Evolutionary conservation across 768 basidiomycete species (phyloP).

Genomic region (Mycena indigotica): DNA sequence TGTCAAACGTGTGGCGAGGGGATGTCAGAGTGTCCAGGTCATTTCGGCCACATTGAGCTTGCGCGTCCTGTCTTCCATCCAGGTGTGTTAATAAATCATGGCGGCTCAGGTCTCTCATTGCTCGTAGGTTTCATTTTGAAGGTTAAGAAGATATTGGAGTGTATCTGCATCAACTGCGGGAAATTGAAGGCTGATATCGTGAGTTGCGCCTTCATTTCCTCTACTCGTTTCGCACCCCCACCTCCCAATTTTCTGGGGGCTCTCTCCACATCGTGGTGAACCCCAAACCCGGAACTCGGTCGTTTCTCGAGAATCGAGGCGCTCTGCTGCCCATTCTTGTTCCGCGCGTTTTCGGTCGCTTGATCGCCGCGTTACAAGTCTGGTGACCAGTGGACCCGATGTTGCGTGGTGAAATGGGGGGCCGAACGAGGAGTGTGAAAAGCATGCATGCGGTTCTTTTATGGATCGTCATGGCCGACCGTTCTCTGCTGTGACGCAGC

Average conservation of each 20-base stretch:
- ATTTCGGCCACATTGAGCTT: slow-evolving; percentile 98
- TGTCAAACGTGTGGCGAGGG: slow-evolving; percentile 99
- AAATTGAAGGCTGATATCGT: slow-evolving; percentile 97
- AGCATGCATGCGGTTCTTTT: slow-evolving; percentile 40
- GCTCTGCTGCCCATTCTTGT: slow-evolving; percentile 67
- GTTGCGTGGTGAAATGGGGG: slow-evolving; percentile 95
- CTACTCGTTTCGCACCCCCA: slow-evolving; percentile 94
- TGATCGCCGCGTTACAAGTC: slow-evolving; percentile 83
- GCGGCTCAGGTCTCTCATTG: too few relatives aligned
- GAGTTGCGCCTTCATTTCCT: slow-evolving; percentile 78
- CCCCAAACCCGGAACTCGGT: slow-evolving; percentile 89
- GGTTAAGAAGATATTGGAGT: slow-evolving; percentile 99
- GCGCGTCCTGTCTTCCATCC: slow-evolving; percentile 97
- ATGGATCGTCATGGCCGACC: slow-evolving; percentile 42
- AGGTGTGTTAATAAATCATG: slow-evolving; percentile 75
- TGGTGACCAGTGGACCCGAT: slow-evolving; percentile 83
- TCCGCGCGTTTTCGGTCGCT: slow-evolving; percentile 91
- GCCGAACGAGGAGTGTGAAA: slow-evolving; percentile 95
- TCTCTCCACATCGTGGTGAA: slow-evolving; percentile 93
- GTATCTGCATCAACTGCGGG: slow-evolving; percentile 98
- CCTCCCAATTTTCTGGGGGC: slow-evolving; percentile 98
- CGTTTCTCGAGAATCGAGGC: slow-evolving; percentile 77
- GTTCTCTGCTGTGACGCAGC: slow-evolving; percentile 75
- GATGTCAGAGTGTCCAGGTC: slow-evolving; percentile 99
- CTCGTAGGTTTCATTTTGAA: slow-evolving; percentile 90